A percentile compares a stretch with the other conserved stretches of the same genome.
Conservation (phyloP, 2,329 filamentous ascomycete genomes). For the Alternaria sp. region DNA sequence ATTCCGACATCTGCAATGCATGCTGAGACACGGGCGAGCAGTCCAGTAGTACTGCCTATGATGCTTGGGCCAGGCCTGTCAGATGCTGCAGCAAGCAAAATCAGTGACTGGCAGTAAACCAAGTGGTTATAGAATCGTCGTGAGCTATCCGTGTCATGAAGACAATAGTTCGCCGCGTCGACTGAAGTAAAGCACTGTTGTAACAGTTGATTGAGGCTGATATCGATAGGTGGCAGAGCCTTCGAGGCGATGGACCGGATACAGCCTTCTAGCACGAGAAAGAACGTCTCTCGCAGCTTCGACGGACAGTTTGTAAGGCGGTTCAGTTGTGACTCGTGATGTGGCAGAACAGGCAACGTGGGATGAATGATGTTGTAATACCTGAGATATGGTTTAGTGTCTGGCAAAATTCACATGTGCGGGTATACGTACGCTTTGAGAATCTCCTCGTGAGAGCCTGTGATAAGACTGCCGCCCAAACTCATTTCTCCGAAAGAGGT, state of each 20-base stretch:
- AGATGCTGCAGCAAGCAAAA: slow-evolving; percentile 41
- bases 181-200: slow-evolving; percentile 38
- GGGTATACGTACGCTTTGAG: slow-evolving; percentile 43
- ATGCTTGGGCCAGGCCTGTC: slow-evolving; percentile 39
- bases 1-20: slow-evolving; percentile 40
- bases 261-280: slow-evolving; percentile 42
- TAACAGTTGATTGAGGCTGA: slow-evolving; percentile 35
- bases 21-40: slow-evolving; percentile 41
- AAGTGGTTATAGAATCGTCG: slow-evolving; percentile 42
- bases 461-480: slow-evolving; percentile 43
- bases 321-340: slow-evolving; percentile 41
- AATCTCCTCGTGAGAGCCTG: slow-evolving; percentile 42
- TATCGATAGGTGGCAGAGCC: slow-evolving; percentile 34
- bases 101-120: slow-evolving; percentile 43
- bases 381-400: slow-evolving; percentile 28
- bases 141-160: slow-evolving; percentile 34
- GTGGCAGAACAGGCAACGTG: slow-evolving; percentile 43
- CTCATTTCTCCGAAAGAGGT: slow-evolving; percentile 45
- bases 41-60: slow-evolving; percentile 36
- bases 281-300: slow-evolving; percentile 47
- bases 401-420: background rate
- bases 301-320: slow-evolving; percentile 44
- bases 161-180: slow-evolving; percentile 37
- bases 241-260: slow-evolving; percentile 42
- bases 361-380: slow-evolving; percentile 48